These are phyloP conservation scores for Coriolopsis trogii DNA, from an alignment of 1,284 basidiomycete species.

Conservation along the genomic window DNA sequence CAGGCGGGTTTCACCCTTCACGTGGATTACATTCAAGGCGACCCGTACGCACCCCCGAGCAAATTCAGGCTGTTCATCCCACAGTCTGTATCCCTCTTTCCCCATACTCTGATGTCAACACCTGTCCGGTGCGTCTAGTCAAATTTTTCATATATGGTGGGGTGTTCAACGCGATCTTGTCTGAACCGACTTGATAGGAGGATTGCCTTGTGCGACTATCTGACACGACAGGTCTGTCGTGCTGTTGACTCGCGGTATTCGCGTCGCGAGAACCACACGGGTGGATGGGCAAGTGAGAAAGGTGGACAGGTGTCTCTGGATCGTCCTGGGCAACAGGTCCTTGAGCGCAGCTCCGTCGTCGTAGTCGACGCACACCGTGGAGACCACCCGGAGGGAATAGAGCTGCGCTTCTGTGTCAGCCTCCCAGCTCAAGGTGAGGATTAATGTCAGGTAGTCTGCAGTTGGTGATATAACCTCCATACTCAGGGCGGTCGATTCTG, in stretches of 20 bases:
- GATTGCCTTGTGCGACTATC: constrained; percentile 22
- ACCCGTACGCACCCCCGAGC: constrained; percentile 28
- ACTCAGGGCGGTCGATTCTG: constrained; percentile 20
- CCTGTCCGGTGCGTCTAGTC: constrained; percentile 11
- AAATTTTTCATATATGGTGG: no score
- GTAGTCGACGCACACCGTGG: not conserved
- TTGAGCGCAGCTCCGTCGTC: constrained; percentile 23
- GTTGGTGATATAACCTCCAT: not conserved
- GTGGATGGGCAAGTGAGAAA: constrained; percentile 19
- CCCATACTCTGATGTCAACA: constrained; percentile 10
- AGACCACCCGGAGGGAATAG: constrained; percentile 6
- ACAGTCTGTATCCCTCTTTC: constrained; percentile 16
- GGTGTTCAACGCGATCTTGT: no score
- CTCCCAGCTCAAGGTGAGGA: constrained; percentile 25
- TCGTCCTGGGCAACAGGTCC: constrained; percentile 26
- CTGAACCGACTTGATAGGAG: not conserved
- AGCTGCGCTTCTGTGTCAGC: constrained; percentile 24
- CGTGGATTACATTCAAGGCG: constrained; percentile 26
- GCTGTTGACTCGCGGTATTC: not conserved
- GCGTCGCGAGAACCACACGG: not conserved
- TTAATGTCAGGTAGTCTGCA: no score
- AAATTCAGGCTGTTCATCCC: constrained; percentile 19
- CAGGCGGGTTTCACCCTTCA: constrained; percentile 9
- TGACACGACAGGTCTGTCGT: constrained; percentile 10
- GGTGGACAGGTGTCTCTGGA: constrained; percentile 24